Evolutionary conservation across 2,329 filamentous ascomycete genomes (phyloP).

Genomic region (Chaetomiaceae sp.): DNA sequence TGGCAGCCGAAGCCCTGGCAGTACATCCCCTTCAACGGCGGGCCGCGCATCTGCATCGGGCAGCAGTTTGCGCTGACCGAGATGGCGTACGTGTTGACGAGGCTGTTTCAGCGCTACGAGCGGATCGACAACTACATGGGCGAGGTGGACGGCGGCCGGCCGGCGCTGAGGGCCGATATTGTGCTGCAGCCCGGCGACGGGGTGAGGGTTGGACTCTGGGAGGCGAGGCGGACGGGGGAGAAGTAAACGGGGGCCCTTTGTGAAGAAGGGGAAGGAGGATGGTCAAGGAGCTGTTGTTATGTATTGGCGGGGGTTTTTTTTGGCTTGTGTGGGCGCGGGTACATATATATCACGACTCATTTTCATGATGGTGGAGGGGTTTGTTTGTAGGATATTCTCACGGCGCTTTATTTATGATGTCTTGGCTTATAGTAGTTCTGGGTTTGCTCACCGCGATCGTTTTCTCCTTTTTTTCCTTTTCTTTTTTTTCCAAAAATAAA

Average conservation of each 20-base stretch:
- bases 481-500: too few relatives aligned
- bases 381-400: too few relatives aligned
- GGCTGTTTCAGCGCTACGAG: constrained; percentile 69
- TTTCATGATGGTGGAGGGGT: too few relatives aligned
- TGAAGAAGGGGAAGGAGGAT: too few relatives aligned
- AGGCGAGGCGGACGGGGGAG: constrained; percentile 33
- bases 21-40: constrained; percentile 72
- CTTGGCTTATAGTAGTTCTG: too few relatives aligned
- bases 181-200: constrained; percentile 56
- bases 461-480: too few relatives aligned
- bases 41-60: constrained; percentile 69
- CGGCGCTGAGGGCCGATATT: constrained; percentile 55
- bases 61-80: constrained; percentile 80
- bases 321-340: neutral
- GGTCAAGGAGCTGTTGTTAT: too few relatives aligned
- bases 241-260: neutral
- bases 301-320: too few relatives aligned
- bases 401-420: too few relatives aligned
- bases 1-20: constrained; percentile 65
- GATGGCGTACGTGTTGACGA: constrained; percentile 67
- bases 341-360: too few relatives aligned
- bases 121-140: constrained; percentile 55
- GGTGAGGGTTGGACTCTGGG: constrained; percentile 54
- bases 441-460: too few relatives aligned
- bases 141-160: constrained; percentile 50